These are phyloP conservation scores for Fusarium vanettenii DNA, from an alignment of 2,329 filamentous ascomycete species.

Conservation along the genomic window DNA sequence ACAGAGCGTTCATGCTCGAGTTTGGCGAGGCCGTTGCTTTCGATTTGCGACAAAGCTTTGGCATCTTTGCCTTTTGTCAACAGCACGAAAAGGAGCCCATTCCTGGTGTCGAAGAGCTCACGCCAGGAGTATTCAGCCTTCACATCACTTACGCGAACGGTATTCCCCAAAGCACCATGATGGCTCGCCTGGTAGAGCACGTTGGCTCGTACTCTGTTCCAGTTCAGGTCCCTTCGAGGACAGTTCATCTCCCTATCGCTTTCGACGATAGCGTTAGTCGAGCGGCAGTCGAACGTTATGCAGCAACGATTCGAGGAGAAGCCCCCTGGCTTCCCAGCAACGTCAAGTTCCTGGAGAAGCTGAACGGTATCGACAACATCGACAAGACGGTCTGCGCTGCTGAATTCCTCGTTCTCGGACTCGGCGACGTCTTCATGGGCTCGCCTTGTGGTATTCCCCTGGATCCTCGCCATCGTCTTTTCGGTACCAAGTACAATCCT, in stretches of 20 bases:
- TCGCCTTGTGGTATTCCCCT: constrained; percentile 52
- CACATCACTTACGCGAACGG: constrained; percentile 45
- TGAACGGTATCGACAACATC: constrained; percentile 49
- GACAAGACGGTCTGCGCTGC: constrained; percentile 45
- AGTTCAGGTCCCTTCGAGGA: constrained; percentile 44
- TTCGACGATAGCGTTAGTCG: constrained; percentile 54
- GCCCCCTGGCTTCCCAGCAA: constrained; percentile 73
- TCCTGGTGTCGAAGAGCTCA: constrained; percentile 45
- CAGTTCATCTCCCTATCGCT: constrained; percentile 51
- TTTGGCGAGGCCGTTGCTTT: constrained; percentile 47
- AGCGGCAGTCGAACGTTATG: constrained; percentile 69
- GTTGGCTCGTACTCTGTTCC: constrained; percentile 39
- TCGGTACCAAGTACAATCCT: constrained; percentile 53
- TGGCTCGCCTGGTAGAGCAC: constrained; percentile 36
- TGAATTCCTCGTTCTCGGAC: constrained; percentile 51
- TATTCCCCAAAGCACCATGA: constrained; percentile 31
- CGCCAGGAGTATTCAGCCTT: constrained; percentile 50
- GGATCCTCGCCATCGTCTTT: constrained; percentile 49
- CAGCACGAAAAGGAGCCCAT: constrained; percentile 44
- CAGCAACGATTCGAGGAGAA: constrained; percentile 69
- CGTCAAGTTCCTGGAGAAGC: constrained; percentile 60
- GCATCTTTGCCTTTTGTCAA: constrained; percentile 50
- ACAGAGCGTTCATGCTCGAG: constrained; percentile 49
- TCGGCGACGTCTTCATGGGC: constrained; percentile 55
- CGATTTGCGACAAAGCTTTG: constrained; percentile 47